phyloP scores from a whole-genome alignment of 2,329 filamentous ascomycete species.

The Aureobasidium subglaciale region DNA sequence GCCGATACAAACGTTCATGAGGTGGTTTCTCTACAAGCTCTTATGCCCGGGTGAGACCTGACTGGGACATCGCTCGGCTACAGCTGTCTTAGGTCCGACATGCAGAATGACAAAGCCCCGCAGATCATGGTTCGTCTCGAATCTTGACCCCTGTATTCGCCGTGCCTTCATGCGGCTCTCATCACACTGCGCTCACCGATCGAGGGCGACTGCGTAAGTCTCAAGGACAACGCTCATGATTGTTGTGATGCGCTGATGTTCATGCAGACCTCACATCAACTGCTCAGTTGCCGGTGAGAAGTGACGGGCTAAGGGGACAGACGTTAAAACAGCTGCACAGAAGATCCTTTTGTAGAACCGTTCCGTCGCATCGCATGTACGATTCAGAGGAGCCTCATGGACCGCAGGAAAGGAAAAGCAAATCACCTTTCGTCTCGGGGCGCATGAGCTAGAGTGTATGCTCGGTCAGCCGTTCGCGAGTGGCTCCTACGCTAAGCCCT shows the following conservation, averaged over 20 bases:
- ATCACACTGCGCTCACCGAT: slow-evolving; percentile 9
- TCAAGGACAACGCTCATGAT: neutral
- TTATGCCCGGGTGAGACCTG: neutral
- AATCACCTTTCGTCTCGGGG: slow-evolving; percentile 8
- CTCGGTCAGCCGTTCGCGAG: slow-evolving; percentile 13
- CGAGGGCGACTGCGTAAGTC: neutral
- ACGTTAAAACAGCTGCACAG: neutral
- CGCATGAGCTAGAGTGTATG: slow-evolving; percentile 21
- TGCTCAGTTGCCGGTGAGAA: neutral
- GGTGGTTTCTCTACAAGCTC: neutral
- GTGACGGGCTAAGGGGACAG: too few species aligned
- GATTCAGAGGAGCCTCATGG: slow-evolving; percentile 9
- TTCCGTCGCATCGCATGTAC: slow-evolving; percentile 2
- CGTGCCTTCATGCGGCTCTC: neutral
- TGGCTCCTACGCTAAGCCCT: slow-evolving; percentile 13
- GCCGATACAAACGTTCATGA: neutral
- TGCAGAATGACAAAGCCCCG: slow-evolving; percentile 9
- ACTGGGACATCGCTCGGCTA: slow-evolving; percentile 5
- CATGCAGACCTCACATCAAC: neutral
- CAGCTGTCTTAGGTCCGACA: neutral
- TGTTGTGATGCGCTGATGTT: neutral
- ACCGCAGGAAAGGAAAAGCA: slow-evolving; percentile 10
- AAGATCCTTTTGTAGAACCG: neutral
- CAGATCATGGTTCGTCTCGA: slow-evolving; percentile 13
- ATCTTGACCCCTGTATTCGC: neutral